Conservation (phyloP, 306 rosid species). For the Elaeagnus macrophylla region DNA sequence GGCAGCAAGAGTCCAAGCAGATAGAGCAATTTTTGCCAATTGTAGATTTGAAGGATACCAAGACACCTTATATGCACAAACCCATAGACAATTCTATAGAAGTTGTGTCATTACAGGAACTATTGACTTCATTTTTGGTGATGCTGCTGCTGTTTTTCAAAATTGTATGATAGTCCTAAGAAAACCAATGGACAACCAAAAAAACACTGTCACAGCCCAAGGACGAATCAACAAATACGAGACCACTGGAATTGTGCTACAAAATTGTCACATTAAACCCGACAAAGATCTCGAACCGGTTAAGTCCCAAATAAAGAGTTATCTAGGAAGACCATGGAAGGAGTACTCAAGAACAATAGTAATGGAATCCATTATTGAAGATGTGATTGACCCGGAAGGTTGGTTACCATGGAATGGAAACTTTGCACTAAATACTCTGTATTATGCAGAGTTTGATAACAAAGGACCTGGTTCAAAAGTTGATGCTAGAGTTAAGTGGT, state of each 20-base stretch:
- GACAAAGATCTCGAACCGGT: conserved; percentile 34
- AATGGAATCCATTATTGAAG: conserved; percentile 63
- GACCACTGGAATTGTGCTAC: conserved; percentile 61
- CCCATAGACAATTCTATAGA: conserved; percentile 75
- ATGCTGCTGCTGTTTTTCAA: conserved; percentile 65
- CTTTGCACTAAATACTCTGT: conserved; percentile 53
- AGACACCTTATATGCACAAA: conserved; percentile 57
- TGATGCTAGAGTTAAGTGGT: conserved; percentile 57
- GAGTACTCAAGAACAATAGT: conserved; percentile 60
- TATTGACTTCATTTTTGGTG: conserved; percentile 79
- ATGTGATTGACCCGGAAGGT: conserved; percentile 59
- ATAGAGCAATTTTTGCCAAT: conserved; percentile 54
- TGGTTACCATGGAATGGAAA: conserved; percentile 60
- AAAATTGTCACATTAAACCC: conserved; percentile 44
- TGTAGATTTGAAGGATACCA: conserved; percentile 93
- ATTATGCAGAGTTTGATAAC: conserved; percentile 62
- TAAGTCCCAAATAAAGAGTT: conserved; percentile 38
- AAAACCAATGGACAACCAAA: conserved; percentile 53
- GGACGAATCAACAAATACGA: conserved; percentile 54
- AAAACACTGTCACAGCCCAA: conserved; percentile 70
- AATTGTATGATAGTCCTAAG: conserved; percentile 47
- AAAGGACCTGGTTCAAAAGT: conserved; percentile 61
- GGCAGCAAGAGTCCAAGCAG: conserved; percentile 73
- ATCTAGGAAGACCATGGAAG: conserved; percentile 90
- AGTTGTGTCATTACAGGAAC: conserved; percentile 74